Base-by-base conservation (phyloP, 1,284 basidiomycete genomes). In the Schizopora paradoxa region DNA sequence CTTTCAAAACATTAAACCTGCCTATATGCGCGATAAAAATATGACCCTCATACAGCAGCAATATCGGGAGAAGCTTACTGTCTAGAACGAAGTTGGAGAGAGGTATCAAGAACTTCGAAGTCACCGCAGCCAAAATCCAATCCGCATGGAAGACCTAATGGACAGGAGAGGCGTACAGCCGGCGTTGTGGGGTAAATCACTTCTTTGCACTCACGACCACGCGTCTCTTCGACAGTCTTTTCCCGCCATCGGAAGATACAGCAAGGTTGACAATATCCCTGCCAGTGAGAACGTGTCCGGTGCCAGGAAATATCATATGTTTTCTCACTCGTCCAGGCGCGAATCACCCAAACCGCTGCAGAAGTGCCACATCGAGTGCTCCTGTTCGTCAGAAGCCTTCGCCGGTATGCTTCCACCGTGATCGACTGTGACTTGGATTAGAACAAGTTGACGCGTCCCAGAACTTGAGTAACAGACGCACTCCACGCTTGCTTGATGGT, bases 91-190 rank as follows among this genome's bases (percentile, higher is more conserved):
- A 54, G 8, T 45, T 31, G 32, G 49, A 27, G 34, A 54, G 33
- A 3, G 46, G 46, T 21, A 49, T 28, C 5, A 41, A 21, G 41
- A 46, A 54, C 4, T 34, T 43, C 19, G 50, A 25, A 16, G 31
- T 25, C 6, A 32, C 44, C 28, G 50, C 29, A 27, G 49, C 49
- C 25, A 39, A 44, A 31, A 54, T 48, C 52, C 52, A 54, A 19
- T 54, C 33, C 11, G 41, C 41, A 42, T 51, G 46, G 32, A 51
- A 54, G 21, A 54, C 50, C 52, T 54, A 42, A 2, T 22, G 19
- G 26, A 40, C 18, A 35, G 3, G 10, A 7, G 18, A 35, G 14
- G 22, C 22, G 7, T 14, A 35, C 18, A 5, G 14, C 10, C 4
- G 8, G 6, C 10, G 7, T 13, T 16, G 28, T n/a, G 16, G 16